Evolutionary conservation across 306 rosid genomes (phyloP), one percentile per base, ranked within the genome.

Genomic region (Citrullus amarus): DNA sequence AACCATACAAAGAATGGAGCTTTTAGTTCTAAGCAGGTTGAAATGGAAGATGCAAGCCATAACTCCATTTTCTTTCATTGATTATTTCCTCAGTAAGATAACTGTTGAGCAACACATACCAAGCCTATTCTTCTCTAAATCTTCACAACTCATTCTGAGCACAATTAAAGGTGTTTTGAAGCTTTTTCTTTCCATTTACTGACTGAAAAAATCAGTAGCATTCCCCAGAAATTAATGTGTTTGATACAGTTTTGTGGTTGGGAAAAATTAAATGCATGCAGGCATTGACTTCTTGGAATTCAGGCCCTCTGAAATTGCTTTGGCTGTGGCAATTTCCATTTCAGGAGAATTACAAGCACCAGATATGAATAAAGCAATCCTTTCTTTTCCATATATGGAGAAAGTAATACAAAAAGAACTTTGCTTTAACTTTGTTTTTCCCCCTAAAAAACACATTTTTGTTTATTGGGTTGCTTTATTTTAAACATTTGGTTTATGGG

Each of bases 231-330:
- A 84, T 78, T 82, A 83, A 86, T 83, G 90, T 80, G 79, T 79
- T 71, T 73, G 78, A 86, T 66, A 69, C 77, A 70, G 46, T 80
- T 81, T 79, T 81, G 78, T 57, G 79, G 77, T 75, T 84, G 85
- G 73, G 75, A 81, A 46, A 80, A 48, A 80, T 82, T 59, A 62
- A 85, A 84, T 90, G 86, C 76, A 70, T 70, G 76, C 90, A 93
- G 98, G 85, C 78, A 78, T 89, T 82, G 89, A 93, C 81, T 91
- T 93, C 88, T 91, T 93, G 92, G 96, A 93, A 78, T 91, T 88
- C 85, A 83, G 57, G 79, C 91, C 98, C 68, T 93, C 97, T 71
- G 98, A 93, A 84, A 89, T 93, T 18, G 98, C 96, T 32, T 90
- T 93, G 44, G 92, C 96, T 8, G 93, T 86, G 71, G 96, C 97